These are phyloP conservation scores for Ganoderma multipileum DNA, from an alignment of 1,284 basidiomycete species.

Conservation along the genomic window DNA sequence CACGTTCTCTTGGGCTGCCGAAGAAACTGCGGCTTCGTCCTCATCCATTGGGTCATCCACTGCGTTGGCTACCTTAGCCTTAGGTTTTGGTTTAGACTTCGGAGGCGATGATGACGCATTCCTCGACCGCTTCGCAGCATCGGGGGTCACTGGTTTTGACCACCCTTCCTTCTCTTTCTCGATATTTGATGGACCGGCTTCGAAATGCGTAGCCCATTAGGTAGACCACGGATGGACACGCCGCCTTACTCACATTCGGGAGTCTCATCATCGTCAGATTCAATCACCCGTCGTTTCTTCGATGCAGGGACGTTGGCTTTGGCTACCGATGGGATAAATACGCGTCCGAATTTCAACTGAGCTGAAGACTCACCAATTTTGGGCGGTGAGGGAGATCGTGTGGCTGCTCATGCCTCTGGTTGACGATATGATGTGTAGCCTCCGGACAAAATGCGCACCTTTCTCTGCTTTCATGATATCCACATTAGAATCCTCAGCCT, in stretches of 20 bases:
- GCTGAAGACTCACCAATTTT: conserved; percentile 28
- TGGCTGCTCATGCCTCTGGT: conserved; percentile 42
- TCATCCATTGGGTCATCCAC: conserved; percentile 27
- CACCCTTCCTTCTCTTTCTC: not conserved
- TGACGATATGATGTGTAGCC: not conserved
- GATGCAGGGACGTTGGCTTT: conserved; percentile 24
- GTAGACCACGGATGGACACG: not conserved
- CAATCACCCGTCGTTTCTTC: conserved; percentile 45
- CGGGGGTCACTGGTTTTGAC: not conserved
- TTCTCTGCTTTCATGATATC: conserved; percentile 8
- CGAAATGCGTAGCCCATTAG: too few relatives aligned
- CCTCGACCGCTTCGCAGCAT: conserved; percentile 1
- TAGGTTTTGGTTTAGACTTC: conserved; percentile 12
- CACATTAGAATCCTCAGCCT: conserved; percentile 21
- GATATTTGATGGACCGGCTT: conserved; percentile 26
- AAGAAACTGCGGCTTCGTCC: conserved; percentile 28
- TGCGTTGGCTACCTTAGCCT: not conserved
- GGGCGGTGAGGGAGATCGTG: conserved; percentile 46
- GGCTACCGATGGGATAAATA: not conserved
- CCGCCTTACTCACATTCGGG: conserved; percentile 22
- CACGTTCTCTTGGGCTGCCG: conserved; percentile 27
- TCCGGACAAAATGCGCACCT: conserved; percentile 11
- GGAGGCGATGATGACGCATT: not conserved
- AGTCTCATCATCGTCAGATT: conserved; percentile 61
- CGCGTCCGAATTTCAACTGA: not conserved